Conservation (phyloP, 352 stramenopile species). For the Peronospora tabacina region DNA sequence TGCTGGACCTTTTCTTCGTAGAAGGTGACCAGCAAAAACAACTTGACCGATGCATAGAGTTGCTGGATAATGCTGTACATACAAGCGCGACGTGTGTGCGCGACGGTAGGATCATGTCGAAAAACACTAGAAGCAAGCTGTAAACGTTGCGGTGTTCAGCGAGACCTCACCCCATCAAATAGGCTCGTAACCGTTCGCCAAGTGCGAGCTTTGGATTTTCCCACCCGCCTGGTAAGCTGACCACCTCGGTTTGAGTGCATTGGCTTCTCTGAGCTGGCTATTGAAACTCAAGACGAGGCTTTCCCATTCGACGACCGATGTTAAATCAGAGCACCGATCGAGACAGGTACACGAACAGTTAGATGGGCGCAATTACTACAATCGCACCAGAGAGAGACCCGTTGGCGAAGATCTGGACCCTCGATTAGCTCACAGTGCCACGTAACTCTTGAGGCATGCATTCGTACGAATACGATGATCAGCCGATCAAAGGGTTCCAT, state of each 20-base stretch:
- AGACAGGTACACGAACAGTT: background rate
- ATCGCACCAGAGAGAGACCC: constrained; percentile 5
- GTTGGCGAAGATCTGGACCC: constrained; percentile 1
- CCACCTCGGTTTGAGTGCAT: background rate
- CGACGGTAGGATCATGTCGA: background rate
- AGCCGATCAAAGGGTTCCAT: background rate
- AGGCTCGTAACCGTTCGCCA: background rate
- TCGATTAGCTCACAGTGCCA: background rate
- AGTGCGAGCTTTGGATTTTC: background rate
- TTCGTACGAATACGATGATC: background rate
- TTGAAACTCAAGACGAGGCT: background rate
- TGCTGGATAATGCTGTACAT: background rate
- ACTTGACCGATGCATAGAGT: constrained; percentile 4
- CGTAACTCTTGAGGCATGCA: background rate
- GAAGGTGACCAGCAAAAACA: constrained; percentile 10
- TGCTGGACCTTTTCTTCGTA: constrained; percentile 11
- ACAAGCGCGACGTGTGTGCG: background rate
- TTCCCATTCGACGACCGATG: background rate
- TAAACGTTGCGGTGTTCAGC: background rate
- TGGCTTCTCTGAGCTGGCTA: background rate
- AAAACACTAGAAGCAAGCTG: background rate
- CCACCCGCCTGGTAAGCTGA: background rate
- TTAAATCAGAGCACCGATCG: constrained; percentile 3
- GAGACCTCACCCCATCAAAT: too few relatives aligned
- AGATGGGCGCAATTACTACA: background rate